Base-by-base conservation (phyloP, 352 stramenopile genomes). In the Phytopythium ostracodes region DNA sequence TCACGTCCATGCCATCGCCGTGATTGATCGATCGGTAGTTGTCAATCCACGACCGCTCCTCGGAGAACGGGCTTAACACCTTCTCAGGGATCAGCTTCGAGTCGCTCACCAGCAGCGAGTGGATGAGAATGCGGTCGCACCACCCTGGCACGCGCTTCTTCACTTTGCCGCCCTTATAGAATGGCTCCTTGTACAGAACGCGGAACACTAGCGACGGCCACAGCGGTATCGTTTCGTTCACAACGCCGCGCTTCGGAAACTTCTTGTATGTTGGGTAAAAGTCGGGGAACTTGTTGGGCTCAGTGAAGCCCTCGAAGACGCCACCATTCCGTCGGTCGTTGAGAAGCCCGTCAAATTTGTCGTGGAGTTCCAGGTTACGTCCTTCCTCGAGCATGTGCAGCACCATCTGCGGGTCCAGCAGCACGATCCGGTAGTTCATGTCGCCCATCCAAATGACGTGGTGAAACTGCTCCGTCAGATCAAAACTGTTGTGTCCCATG, bases 201-300 rank as follows among this genome's bases (percentile, higher is more conserved):
- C 82, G 77, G 57, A 92, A 96, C 18, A 93, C 81, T 2, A 87
- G 71, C 10, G 81, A 79, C 18, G 82, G 75, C 88, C 88, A 96
- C 27, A 80, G 72, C 6, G 82, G 68, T 42, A 80, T 62, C 42
- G 57, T 64, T 54, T 90, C 81, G 70, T 92, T 86, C 57, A 92
- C 76, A 20, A 70, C 52, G 2, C 81, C 76, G 15, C 85, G 84
- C 57, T 88, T 86, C 4, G 86, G 82, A 20, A 93, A 88, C 52
- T 95, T 95, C 56, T 95, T 95, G 74, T 96, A 96, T 17, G 88
- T 96, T 20, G 88, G 88, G 44, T 93, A 95, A 59, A 96, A 96
- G 51, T 96, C 81, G 2, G 80, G 80, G 46, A 92, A 93, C 66
- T 92, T 94, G 62, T 79, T 73, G 2, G 88, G 87, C 52, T 96